phyloP scores from a whole-genome alignment of 371 early-diverging fungal genomes.

The Chytridiales sp. region DNA sequence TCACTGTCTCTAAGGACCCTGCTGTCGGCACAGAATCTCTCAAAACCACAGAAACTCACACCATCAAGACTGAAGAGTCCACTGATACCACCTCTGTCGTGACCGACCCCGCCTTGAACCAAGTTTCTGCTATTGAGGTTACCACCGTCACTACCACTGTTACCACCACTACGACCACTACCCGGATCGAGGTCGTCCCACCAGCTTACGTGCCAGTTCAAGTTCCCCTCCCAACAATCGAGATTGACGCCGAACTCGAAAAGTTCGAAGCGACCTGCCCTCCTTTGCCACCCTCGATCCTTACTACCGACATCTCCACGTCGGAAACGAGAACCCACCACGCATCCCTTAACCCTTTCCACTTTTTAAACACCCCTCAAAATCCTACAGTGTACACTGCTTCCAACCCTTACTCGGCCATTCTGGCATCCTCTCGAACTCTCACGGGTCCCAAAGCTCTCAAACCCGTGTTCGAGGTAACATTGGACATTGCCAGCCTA shows the following conservation, averaged over 20 bases:
- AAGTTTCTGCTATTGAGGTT: not conserved
- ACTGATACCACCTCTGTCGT: not conserved
- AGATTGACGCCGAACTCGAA: slow-evolving; percentile 9
- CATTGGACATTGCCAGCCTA: slow-evolving; percentile 55
- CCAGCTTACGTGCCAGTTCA: not conserved
- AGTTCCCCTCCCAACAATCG: too few species aligned
- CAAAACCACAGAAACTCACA: slow-evolving; percentile 1
- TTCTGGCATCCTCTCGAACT: slow-evolving; percentile 21
- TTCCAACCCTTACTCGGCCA: slow-evolving; percentile 20
- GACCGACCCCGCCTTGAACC: not conserved
- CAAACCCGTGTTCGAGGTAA: slow-evolving; percentile 64
- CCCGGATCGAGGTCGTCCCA: not conserved
- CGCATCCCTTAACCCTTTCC: slow-evolving; percentile 6
- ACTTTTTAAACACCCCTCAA: not conserved
- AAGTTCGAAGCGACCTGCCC: not conserved
- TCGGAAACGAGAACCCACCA: not conserved
- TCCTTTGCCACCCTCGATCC: slow-evolving; percentile 5
- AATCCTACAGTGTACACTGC: slow-evolving; percentile 16
- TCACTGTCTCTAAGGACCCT: not conserved
- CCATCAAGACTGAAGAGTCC: not conserved
- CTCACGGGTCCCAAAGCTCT: slow-evolving; percentile 35
- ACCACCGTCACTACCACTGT: not conserved
- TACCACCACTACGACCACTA: slow-evolving; percentile 6
- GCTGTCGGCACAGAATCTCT: not conserved
- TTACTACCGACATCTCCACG: not conserved